Conservation (phyloP, 2,329 filamentous ascomycete genomes). For the Scedosporium minutisporum region DNA sequence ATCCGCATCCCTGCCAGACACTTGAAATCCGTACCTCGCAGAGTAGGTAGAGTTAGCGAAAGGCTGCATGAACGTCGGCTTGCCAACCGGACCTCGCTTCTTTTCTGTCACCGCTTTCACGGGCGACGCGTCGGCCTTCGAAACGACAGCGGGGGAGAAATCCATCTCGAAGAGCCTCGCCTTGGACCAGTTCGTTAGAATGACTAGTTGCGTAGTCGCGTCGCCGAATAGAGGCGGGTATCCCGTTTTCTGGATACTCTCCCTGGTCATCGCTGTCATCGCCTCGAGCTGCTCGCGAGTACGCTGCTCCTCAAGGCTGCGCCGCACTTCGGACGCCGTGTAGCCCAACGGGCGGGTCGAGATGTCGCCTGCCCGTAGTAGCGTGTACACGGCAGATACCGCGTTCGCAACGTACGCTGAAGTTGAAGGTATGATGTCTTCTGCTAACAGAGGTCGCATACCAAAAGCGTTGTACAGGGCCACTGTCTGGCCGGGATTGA, state of each 20-base stretch:
- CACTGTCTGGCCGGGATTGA: conserved; percentile 15
- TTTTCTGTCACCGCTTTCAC: background rate
- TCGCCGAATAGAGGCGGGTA: conserved; percentile 21
- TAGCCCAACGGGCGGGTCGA: conserved; percentile 16
- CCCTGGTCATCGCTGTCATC: conserved; percentile 15
- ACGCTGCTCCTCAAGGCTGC: conserved; percentile 22
- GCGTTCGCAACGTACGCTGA: conserved; percentile 20
- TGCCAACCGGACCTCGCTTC: background rate
- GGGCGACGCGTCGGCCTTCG: background rate
- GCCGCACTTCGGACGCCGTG: conserved; percentile 21
- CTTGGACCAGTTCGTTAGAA: conserved; percentile 28
- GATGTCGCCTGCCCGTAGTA: conserved; percentile 14
- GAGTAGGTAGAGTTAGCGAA: conserved; percentile 6
- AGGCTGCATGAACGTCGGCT: conserved; percentile 12
- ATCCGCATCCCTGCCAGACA: conserved; percentile 18
- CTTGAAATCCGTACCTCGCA: conserved; percentile 10
- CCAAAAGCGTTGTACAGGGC: conserved; percentile 18
- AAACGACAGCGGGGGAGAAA: conserved; percentile 23
- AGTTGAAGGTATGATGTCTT: background rate
- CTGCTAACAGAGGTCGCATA: conserved; percentile 12
- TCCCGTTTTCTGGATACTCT: conserved; percentile 11
- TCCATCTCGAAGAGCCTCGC: conserved; percentile 25
- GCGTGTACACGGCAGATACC: conserved; percentile 12
- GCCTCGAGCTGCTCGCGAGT: conserved; percentile 23
- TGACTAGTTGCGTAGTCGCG: conserved; percentile 20